Conservation (phyloP, 805 yeast species). For the Ogataea ramenticola region DNA sequence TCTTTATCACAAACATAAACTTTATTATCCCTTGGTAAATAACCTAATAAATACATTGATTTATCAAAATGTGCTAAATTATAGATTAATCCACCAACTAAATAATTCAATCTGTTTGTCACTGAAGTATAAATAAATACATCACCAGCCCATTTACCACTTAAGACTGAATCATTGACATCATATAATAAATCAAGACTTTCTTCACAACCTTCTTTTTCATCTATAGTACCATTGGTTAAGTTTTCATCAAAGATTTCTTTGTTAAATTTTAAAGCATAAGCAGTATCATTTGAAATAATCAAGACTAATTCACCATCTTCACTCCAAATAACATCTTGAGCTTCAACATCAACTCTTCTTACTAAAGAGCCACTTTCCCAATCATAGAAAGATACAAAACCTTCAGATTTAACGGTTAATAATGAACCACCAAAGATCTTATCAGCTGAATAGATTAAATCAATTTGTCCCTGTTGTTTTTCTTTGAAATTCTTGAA, state of each 20-base stretch:
- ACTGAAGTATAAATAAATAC: conserved; percentile 87
- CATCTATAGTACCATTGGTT: conserved; percentile 48
- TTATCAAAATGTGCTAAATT: conserved; percentile 91
- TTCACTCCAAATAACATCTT: conserved; percentile 85
- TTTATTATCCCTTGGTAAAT: conserved; percentile 82
- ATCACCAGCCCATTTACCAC: conserved; percentile 97
- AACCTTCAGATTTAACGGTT: conserved; percentile 78
- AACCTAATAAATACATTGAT: conserved; percentile 80
- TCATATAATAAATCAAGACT: conserved; percentile 82
- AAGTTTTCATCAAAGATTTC: conserved; percentile 60
- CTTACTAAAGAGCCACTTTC: conserved; percentile 77
- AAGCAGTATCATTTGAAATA: conserved; percentile 62
- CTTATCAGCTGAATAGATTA: conserved; percentile 68
- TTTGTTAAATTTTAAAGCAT: conserved; percentile 67
- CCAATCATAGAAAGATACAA: conserved; percentile 91
- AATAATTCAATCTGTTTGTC: conserved; percentile 82
- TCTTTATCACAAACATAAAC: conserved; percentile 90
- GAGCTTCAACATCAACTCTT: conserved; percentile 82
- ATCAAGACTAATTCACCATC: conserved; percentile 85
- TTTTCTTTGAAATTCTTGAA: conserved; percentile 83
- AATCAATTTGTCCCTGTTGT: conserved; percentile 49
- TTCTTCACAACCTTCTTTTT: conserved; percentile 84
- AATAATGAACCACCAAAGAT: conserved; percentile 85
- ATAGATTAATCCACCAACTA: conserved; percentile 90
- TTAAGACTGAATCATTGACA: conserved; percentile 68